A percentile compares a stretch with the other conserved stretches of the same genome.
These are phyloP conservation scores for Parasarocladium wereldwijsianum DNA, from an alignment of 2,329 filamentous ascomycete species.

Conservation along the genomic window DNA sequence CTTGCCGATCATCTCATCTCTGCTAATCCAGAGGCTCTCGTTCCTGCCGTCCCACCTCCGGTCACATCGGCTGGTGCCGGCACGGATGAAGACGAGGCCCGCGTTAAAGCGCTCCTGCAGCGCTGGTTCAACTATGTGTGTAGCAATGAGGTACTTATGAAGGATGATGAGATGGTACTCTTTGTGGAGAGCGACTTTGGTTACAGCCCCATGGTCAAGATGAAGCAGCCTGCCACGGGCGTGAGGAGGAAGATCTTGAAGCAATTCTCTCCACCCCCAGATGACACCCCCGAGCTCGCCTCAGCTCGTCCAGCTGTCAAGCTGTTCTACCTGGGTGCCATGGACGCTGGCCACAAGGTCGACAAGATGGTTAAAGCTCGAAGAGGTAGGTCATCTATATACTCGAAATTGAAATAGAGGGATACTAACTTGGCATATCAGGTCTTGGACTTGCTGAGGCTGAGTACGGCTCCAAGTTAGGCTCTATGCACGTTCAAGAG, in stretches of 20 bases:
- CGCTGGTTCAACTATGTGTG: slow-evolving; percentile 92
- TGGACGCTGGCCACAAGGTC: slow-evolving; percentile 96
- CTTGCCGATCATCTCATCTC: slow-evolving; percentile 93
- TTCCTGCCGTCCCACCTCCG: slow-evolving; percentile 90
- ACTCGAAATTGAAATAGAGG: neutral
- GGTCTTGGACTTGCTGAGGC: slow-evolving; percentile 84
- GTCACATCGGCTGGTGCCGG: slow-evolving; percentile 86
- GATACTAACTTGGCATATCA: slow-evolving; percentile 21
- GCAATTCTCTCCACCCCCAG: slow-evolving; percentile 92
- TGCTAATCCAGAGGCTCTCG: slow-evolving; percentile 89
- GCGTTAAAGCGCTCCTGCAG: slow-evolving; percentile 82
- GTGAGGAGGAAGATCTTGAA: slow-evolving; percentile 92
- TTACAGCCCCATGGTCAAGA: slow-evolving; percentile 87
- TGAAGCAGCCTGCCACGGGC: slow-evolving; percentile 93
- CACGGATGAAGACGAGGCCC: slow-evolving; percentile 84
- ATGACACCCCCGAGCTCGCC: slow-evolving; percentile 89
- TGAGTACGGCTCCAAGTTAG: slow-evolving; percentile 83
- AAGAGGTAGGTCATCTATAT: slow-evolving; percentile 45
- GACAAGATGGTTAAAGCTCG: slow-evolving; percentile 86
- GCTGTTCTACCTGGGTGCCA: slow-evolving; percentile 84
- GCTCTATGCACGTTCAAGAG: slow-evolving; percentile 77
- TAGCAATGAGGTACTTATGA: slow-evolving; percentile 80
- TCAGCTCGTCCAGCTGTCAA: slow-evolving; percentile 85
- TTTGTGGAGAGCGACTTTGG: slow-evolving; percentile 99
- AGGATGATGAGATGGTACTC: slow-evolving; percentile 91